These are phyloP conservation scores for Chytridiales sp. DNA, from an alignment of 371 early-diverging fungal species.

Conservation along the genomic window DNA sequence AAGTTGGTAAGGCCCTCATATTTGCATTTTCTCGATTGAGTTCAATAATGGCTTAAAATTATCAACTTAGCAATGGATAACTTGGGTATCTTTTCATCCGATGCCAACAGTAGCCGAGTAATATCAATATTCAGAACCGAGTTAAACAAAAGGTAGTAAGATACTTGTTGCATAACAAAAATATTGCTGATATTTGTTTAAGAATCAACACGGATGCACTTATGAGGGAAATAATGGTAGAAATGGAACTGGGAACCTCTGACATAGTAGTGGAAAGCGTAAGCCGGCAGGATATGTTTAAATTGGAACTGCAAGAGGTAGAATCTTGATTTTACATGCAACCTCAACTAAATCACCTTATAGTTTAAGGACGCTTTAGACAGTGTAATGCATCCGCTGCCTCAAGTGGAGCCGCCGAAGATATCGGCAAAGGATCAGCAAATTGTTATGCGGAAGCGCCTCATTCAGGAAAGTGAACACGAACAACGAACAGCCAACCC, in stretches of 20 bases:
- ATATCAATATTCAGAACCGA: constrained; percentile 39
- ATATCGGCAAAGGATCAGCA: constrained; percentile 18
- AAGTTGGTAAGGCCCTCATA: constrained; percentile 22
- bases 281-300: constrained; percentile 27
- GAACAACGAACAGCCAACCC: constrained; percentile 1
- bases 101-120: constrained; percentile 35
- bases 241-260: constrained; percentile 27
- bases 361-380: constrained; percentile 46
- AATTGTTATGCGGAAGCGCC: constrained; percentile 8
- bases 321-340: not conserved
- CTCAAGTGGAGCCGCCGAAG: constrained; percentile 29
- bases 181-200: constrained; percentile 1
- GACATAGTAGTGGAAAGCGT: constrained; percentile 2
- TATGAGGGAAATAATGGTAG: constrained; percentile 24
- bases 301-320: constrained; percentile 41
- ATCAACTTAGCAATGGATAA: constrained; percentile 32
- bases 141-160: constrained; percentile 31
- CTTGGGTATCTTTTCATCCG: constrained; percentile 31
- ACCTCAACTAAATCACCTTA: not conserved
- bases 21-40: not conserved
- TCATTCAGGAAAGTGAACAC: constrained; percentile 10
- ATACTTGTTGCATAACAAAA: constrained; percentile 1
- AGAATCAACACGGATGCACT: constrained; percentile 37
- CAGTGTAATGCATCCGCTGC: constrained; percentile 34
- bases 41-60: not conserved